phyloP scores from a whole-genome alignment of 148 eudicot genomes.

The Rhododendron henanense region DNA sequence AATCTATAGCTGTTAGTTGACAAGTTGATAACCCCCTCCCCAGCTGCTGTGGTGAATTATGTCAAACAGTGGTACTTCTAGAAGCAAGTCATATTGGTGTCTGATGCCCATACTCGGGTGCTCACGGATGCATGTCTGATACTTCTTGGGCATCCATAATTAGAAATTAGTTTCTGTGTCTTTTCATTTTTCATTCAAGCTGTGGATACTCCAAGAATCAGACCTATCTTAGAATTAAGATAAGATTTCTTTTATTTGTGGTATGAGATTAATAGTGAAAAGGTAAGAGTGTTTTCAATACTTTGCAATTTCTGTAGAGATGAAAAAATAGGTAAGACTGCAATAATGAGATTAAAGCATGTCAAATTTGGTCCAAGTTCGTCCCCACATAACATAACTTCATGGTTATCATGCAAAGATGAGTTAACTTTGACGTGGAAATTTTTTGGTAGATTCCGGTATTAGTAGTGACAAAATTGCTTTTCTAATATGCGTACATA shows the following conservation, averaged over 20 bases:
- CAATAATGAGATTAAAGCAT: not conserved
- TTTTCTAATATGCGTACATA: not conserved
- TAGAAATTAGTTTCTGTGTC: not conserved
- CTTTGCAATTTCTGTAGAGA: not conserved
- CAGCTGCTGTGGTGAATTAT: not conserved
- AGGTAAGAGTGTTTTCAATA: not conserved
- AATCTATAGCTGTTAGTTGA: not conserved
- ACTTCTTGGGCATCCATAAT: not conserved
- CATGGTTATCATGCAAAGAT: no score
- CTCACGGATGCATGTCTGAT: not conserved
- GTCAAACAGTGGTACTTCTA: not conserved
- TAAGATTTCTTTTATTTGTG: not conserved
- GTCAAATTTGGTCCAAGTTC: not conserved
- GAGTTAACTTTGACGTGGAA: not conserved
- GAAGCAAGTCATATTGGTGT: not conserved
- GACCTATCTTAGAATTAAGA: not conserved
- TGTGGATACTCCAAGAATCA: not conserved
- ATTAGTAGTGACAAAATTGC: not conserved
- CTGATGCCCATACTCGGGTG: not conserved
- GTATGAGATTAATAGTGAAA: not conserved
- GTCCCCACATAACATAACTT: not conserved
- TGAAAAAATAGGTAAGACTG: not conserved
- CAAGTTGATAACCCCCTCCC: not conserved
- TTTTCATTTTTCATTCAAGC: not conserved
- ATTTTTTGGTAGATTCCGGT: not conserved